These are phyloP conservation scores for Athelia sp. DNA, from an alignment of 1,284 basidiomycete species.

Conservation along the genomic window DNA sequence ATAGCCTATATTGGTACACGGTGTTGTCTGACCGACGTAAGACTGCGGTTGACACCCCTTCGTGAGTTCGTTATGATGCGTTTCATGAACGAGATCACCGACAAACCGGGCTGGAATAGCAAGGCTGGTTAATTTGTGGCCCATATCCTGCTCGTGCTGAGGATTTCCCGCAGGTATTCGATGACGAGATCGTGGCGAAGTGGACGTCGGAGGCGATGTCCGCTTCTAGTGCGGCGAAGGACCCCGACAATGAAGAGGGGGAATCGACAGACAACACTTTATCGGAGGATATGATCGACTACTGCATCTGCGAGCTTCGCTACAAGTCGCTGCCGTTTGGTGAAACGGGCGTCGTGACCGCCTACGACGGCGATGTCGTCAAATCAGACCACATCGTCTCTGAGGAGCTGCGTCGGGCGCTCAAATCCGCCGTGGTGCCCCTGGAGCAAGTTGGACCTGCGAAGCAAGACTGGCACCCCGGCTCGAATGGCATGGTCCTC, in stretches of 20 bases:
- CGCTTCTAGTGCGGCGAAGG: too few relatives aligned
- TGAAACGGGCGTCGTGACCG: background rate
- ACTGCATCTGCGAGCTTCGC: background rate
- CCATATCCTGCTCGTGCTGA: background rate
- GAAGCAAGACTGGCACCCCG: background rate
- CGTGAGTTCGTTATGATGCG: background rate
- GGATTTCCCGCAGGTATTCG: too few relatives aligned
- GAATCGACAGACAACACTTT: background rate
- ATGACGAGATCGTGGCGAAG: background rate
- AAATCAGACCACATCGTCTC: background rate
- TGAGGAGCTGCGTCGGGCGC: background rate
- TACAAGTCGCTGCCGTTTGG: background rate
- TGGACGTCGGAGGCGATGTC: background rate
- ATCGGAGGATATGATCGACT: background rate
- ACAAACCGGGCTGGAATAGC: background rate
- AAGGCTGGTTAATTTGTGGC: background rate
- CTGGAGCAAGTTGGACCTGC: constrained; percentile 25
- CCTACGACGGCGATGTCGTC: background rate
- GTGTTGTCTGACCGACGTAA: background rate
- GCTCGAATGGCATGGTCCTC: constrained; percentile 25
- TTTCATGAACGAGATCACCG: background rate
- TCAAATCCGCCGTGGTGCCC: background rate
- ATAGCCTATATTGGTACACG: too few relatives aligned
- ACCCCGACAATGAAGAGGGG: too few relatives aligned
- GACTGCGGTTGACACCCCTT: background rate